These are phyloP conservation scores for Salisapilia sapeloensis DNA, from an alignment of 352 stramenopile genomes.

Conservation along the genomic window DNA sequence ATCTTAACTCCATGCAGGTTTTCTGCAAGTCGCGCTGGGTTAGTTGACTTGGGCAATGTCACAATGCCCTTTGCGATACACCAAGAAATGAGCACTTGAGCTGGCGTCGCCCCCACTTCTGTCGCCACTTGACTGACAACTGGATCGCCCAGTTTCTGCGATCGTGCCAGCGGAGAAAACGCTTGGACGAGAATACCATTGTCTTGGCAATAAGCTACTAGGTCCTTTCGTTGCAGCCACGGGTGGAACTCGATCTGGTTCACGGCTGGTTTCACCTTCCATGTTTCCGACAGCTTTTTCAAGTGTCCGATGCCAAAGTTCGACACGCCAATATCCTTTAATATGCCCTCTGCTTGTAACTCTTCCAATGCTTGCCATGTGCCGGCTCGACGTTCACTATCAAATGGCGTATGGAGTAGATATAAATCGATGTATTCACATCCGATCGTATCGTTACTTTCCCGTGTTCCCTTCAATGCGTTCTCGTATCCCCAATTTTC, in stretches of 20 bases:
- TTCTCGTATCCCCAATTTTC: conserved; percentile 53
- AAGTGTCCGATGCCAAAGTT: conserved; percentile 78
- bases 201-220: conserved; percentile 33
- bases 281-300: conserved; percentile 50
- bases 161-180: conserved; percentile 35
- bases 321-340: conserved; percentile 78
- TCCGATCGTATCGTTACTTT: conserved; percentile 35
- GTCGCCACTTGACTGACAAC: conserved; percentile 17
- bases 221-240: conserved; percentile 40
- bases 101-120: conserved; percentile 15
- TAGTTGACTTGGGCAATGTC: conserved; percentile 30
- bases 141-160: conserved; percentile 14
- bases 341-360: conserved; percentile 23
- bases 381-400: conserved; percentile 16
- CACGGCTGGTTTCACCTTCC: conserved; percentile 29
- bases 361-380: conserved; percentile 37
- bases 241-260: conserved; percentile 76
- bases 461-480: conserved; percentile 23
- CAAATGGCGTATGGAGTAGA: conserved; percentile 53
- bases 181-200: conserved; percentile 29
- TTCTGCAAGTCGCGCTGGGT: conserved; percentile 18
- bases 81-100: conserved; percentile 38
- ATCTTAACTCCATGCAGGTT: conserved; percentile 22
- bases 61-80: conserved; percentile 17
- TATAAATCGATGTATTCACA: conserved; percentile 72